These are phyloP conservation scores for Dactylonectria estremocensis DNA, from an alignment of 2,329 filamentous ascomycete genomes.

Conservation along the genomic window DNA sequence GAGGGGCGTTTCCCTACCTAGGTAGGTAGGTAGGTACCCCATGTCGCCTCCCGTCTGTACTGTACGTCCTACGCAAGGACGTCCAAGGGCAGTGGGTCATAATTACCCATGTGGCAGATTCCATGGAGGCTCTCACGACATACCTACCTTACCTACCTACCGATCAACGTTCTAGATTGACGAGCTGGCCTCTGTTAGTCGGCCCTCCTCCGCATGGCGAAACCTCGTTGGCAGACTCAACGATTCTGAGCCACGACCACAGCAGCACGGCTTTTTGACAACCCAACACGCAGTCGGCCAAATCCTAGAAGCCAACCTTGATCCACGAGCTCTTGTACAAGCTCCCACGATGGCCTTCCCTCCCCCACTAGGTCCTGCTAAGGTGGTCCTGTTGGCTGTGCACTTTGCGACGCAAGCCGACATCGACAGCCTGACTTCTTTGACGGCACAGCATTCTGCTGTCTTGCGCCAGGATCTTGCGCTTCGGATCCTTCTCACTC, in stretches of 20 bases:
- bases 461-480: conserved; percentile 76
- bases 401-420: conserved; percentile 78
- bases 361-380: conserved; percentile 71
- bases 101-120: neutral
- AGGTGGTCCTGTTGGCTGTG: conserved; percentile 81
- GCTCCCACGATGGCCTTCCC: conserved; percentile 43
- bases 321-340: conserved; percentile 2
- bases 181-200: conserved; percentile 18
- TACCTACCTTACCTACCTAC: neutral
- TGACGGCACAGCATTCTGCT: conserved; percentile 70
- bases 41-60: too few species aligned
- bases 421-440: conserved; percentile 71
- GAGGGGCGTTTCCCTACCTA: neutral
- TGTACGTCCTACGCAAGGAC: conserved; percentile 2
- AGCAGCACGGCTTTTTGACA: neutral
- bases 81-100: neutral
- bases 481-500: conserved; percentile 82
- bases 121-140: conserved; percentile 12
- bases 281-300: neutral
- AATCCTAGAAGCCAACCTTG: neutral
- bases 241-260: neutral
- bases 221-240: neutral
- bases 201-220: conserved; percentile 12
- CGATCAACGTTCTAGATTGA: too few species aligned
- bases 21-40: too few species aligned